A percentile compares a stretch with the other conserved stretches of the same genome.
Conservation (phyloP, 139 green algal species). For the Chlorella vulgaris region DNA sequence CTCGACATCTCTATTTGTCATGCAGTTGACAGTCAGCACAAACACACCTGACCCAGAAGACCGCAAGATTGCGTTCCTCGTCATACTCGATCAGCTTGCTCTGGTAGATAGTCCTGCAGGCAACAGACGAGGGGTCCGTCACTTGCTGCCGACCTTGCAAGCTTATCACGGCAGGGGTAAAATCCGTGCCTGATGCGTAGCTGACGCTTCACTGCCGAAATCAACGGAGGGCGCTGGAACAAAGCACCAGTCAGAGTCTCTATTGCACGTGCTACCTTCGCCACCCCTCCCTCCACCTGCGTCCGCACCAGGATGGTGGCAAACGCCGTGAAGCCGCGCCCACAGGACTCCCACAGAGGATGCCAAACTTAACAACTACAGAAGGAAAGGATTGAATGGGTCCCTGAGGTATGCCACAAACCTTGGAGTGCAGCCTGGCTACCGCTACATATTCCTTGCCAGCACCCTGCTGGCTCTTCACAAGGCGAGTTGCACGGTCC, state of each 20-base stretch:
- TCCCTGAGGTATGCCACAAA: too few relatives aligned
- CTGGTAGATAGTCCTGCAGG: conserved; percentile 91
- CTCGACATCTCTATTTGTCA: too few relatives aligned
- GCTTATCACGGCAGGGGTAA: neutral
- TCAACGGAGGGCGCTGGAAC: conserved; percentile 97
- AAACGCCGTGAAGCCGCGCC: too few relatives aligned
- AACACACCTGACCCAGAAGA: conserved; percentile 89
- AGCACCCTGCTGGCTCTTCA: conserved; percentile 98
- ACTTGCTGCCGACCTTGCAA: neutral
- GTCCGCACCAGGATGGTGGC: too few relatives aligned
- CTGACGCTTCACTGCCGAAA: conserved; percentile 99
- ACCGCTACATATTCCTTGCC: conserved; percentile 99
- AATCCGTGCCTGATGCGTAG: conserved; percentile 81
- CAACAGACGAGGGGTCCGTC: neutral
- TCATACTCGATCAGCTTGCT: conserved; percentile 96
- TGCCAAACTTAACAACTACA: too few relatives aligned
- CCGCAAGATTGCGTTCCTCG: conserved; percentile 89
- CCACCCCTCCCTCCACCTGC: conserved; percentile 65
- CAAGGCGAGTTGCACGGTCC: conserved; percentile 96
- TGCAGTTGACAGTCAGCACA: neutral
- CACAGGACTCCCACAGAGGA: too few relatives aligned
- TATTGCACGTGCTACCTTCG: conserved; percentile 71
- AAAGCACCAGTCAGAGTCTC: conserved; percentile 77
- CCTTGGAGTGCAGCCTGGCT: conserved; percentile 75
- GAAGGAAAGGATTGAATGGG: too few relatives aligned